A percentile compares a stretch with the other conserved stretches of the same genome.
These are phyloP conservation scores for Rhodofomes roseus DNA, from an alignment of 1,284 basidiomycete species.

Conservation along the genomic window DNA sequence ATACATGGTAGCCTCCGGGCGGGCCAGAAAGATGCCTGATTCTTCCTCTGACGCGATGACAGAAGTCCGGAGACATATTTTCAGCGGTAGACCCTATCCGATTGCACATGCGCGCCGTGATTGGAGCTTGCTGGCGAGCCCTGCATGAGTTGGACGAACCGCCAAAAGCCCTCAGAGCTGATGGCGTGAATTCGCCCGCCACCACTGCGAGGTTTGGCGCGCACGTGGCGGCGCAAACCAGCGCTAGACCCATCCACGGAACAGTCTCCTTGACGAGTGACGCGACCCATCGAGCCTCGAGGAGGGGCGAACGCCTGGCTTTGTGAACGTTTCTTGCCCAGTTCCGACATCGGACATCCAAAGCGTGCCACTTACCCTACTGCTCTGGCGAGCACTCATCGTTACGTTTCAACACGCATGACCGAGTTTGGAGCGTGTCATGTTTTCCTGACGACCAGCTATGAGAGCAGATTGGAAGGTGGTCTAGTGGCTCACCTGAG, in stretches of 20 bases:
- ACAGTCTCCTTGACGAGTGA: background rate
- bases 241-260: slow-evolving; percentile 5
- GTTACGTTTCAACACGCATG: background rate
- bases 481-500: too few relatives aligned
- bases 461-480: too few relatives aligned
- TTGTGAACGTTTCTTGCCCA: background rate
- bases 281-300: slow-evolving; percentile 1
- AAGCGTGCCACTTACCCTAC: background rate
- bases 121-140: slow-evolving; percentile 19
- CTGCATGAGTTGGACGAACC: slow-evolving; percentile 24
- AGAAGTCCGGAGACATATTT: background rate
- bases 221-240: slow-evolving; percentile 16
- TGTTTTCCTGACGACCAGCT: background rate
- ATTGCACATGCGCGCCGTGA: slow-evolving; percentile 26
- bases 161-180: slow-evolving; percentile 32
- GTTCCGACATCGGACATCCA: background rate
- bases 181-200: slow-evolving; percentile 10
- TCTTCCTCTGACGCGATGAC: background rate
- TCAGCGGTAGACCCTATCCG: slow-evolving; percentile 16
- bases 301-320: background rate
- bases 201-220: background rate
- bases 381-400: background rate
- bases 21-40: background rate
- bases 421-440: background rate
- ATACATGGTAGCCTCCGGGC: background rate